Conservation (phyloP, 2,329 filamentous ascomycete genomes). For the Neurospora sp. region DNA sequence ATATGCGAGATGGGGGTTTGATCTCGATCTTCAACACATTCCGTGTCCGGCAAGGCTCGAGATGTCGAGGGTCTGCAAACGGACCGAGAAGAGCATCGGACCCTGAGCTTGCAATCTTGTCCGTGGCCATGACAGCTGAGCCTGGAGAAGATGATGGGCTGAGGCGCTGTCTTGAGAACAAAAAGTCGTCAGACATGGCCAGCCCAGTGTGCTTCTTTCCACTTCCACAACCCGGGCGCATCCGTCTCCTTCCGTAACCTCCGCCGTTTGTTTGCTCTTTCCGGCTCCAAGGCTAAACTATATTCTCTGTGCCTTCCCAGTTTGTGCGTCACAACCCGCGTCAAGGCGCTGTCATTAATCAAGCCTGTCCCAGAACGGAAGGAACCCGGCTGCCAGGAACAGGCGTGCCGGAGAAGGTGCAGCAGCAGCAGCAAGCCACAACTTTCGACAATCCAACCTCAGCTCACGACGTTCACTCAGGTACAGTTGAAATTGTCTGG, state of each 20-base stretch:
- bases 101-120: not conserved
- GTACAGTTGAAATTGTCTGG: not conserved
- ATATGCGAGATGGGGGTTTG: not conserved
- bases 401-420: not conserved
- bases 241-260: not conserved
- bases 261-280: not conserved
- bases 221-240: not conserved
- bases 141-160: not conserved
- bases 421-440: not conserved
- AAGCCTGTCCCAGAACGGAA: conserved; percentile 6
- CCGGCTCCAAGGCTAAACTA: not conserved
- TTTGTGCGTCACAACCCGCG: not conserved
- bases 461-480: not conserved
- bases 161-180: not conserved
- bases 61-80: not conserved
- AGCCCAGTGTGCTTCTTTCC: not conserved
- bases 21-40: not conserved
- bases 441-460: not conserved
- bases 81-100: not conserved
- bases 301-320: not conserved
- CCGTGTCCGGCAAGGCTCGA: not conserved
- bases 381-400: conserved; percentile 1
- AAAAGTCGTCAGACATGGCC: not conserved
- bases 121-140: not conserved
- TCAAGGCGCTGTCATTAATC: not conserved